These are phyloP conservation scores for Cucurbita argyrosperma DNA, from an alignment of 306 rosid genomes.

Conservation along the genomic window DNA sequence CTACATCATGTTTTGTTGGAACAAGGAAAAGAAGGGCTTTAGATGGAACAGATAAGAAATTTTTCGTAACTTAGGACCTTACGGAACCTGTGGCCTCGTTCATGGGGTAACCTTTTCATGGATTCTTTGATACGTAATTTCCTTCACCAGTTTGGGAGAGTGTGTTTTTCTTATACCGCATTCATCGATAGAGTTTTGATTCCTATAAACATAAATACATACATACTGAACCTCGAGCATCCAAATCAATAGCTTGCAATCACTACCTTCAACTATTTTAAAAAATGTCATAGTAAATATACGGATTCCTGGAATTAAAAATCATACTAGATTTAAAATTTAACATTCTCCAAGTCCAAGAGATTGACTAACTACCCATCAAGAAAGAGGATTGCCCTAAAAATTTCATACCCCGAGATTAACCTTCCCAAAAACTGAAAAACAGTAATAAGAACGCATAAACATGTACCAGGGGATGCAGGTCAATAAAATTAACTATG, in stretches of 20 bases:
- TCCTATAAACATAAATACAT: background rate
- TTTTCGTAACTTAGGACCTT: background rate
- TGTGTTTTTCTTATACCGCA: background rate
- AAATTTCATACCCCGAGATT: background rate
- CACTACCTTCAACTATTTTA: background rate
- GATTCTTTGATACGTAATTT: background rate
- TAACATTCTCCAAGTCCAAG: background rate
- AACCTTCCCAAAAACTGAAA: background rate
- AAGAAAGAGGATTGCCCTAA: background rate
- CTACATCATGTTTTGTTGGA: background rate
- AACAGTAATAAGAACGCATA: background rate
- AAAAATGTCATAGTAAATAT: background rate
- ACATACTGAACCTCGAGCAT: background rate
- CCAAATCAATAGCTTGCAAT: background rate
- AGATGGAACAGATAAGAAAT: background rate
- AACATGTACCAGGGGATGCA: background rate
- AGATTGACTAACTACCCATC: background rate
- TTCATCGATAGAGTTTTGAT: background rate
- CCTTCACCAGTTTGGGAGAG: background rate
- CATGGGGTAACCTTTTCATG: background rate
- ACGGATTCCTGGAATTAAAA: background rate
- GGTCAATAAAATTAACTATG: slow-evolving; percentile 4
- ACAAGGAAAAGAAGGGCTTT: background rate
- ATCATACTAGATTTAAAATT: background rate
- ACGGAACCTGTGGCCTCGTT: background rate